Evolutionary conservation across 768 basidiomycete species (phyloP).

Genomic region (Chalciporus piperatus): DNA sequence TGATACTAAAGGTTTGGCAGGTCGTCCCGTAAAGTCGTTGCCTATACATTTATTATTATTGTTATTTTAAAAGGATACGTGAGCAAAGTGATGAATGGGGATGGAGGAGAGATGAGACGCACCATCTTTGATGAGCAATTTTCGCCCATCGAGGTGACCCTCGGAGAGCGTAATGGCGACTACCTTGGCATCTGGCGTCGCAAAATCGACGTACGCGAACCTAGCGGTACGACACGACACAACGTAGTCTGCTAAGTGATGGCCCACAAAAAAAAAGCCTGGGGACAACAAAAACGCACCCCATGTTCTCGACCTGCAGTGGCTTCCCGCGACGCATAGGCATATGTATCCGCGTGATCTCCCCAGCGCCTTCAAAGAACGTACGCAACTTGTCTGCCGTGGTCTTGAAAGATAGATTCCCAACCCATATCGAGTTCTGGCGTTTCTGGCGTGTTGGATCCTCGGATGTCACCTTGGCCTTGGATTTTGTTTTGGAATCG

Average conservation of each 20-base stretch:
- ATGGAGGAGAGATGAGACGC: slow-evolving; percentile 14
- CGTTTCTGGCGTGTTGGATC: slow-evolving; percentile 42
- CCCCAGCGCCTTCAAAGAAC: slow-evolving; percentile 72
- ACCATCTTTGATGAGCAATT: slow-evolving; percentile 93
- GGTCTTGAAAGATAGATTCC: slow-evolving; percentile 91
- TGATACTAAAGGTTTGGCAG: slow-evolving; percentile 41
- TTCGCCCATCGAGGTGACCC: slow-evolving; percentile 76
- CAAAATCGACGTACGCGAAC: slow-evolving; percentile 96
- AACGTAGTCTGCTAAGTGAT: neutral
- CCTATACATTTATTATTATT: slow-evolving; percentile 43
- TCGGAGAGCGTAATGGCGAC: slow-evolving; percentile 83
- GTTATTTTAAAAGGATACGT: neutral
- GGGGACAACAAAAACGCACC: slow-evolving; percentile 46
- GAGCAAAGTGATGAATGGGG: neutral
- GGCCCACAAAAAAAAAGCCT: no score
- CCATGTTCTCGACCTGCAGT: slow-evolving; percentile 66
- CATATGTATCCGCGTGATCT: slow-evolving; percentile 81
- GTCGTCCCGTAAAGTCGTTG: slow-evolving; percentile 69
- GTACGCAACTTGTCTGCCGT: slow-evolving; percentile 63
- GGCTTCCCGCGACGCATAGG: slow-evolving; percentile 67
- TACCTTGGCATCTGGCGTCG: slow-evolving; percentile 66
- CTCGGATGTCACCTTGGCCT: neutral
- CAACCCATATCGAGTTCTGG: slow-evolving; percentile 93
- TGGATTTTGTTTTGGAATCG: slow-evolving; percentile 2
- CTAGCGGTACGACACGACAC: slow-evolving; percentile 40